Base-by-base conservation (phyloP, 1,284 basidiomycete genomes). In the Puccinia polysora region DNA sequence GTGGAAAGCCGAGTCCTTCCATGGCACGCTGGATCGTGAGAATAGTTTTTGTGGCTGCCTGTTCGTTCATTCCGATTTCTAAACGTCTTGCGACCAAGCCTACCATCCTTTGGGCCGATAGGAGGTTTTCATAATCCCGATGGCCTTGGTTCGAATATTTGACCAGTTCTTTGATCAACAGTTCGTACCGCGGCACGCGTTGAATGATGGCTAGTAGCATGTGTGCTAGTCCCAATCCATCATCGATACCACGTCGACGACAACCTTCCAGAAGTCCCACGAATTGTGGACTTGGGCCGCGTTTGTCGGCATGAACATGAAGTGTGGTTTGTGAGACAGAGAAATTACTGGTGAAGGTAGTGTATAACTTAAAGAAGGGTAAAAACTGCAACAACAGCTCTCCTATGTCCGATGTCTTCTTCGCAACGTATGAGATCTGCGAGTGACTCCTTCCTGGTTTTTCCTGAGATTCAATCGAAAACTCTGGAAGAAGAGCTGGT, bases 131-230 rank as follows among this genome's bases (percentile, higher is more conserved):
- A 76, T 86, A 83, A 77, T 91, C 90, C 6, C 84, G 81, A 73
- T 88, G 86, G 4, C 32, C 84, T 4, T 81, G 79, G 52, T 85
- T 83, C 2, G 88, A 89, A 74, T 85, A 85, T 14, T 80, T 79
- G 25, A 91, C 84, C 34, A 93, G 82, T 76, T 93, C 90, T 79
- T 76, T 88, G 60, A 93, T 83, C 4, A 93, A 81, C 14, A 93
- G 83, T 5, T 90, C 82, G 77, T 92, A 93, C 71, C 91, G 84
- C 10, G 90, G 90, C 78, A 90, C 90, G 56, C 91, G 84, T 80
- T 93, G 90, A 0, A 93, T 87, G 59, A 91, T 86, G 4, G 87
- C 89, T 68, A 93, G 82, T n/a, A 93, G 83, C 87, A 90, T 91
- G 75, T 90, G 89, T 14, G 86, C 82, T 32, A 93, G 81, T 75